These are phyloP conservation scores for Candida anutae DNA, from an alignment of 1,139 yeast genomes.

Conservation along the genomic window DNA sequence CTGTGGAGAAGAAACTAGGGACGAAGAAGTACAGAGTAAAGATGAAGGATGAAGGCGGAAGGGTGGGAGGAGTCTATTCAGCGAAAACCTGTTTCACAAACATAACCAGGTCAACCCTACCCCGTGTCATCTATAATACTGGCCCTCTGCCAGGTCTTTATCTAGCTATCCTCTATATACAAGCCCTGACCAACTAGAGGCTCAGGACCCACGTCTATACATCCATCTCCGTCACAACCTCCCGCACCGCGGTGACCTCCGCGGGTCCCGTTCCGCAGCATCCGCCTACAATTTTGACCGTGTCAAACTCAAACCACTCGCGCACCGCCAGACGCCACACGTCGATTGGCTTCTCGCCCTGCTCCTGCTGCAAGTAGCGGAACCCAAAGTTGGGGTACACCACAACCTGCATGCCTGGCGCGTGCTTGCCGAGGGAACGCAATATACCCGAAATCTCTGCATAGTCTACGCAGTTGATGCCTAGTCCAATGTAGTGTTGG, in stretches of 20 bases:
- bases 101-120: too few relatives aligned
- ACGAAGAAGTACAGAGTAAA: too few relatives aligned
- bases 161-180: too few relatives aligned
- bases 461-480: constrained; percentile 34
- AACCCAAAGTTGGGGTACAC: constrained; percentile 57
- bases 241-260: constrained; percentile 24
- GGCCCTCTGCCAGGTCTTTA: neutral
- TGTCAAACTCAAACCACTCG: constrained; percentile 25
- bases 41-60: too few relatives aligned
- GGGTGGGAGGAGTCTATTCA: too few relatives aligned
- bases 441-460: constrained; percentile 13
- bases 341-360: constrained; percentile 12
- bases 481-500: constrained; percentile 22
- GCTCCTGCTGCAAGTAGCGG: constrained; percentile 27
- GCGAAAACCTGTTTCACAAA: too few relatives aligned
- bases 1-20: too few relatives aligned
- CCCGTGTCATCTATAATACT: too few relatives aligned
- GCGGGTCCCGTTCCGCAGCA: constrained; percentile 50
- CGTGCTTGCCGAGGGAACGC: constrained; percentile 9
- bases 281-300: constrained; percentile 43
- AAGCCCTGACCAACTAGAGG: too few relatives aligned
- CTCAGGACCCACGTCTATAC: too few relatives aligned
- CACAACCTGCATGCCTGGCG: constrained; percentile 20
- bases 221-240: constrained; percentile 5
- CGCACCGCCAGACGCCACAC: constrained; percentile 22